A percentile compares a stretch with the other conserved stretches of the same genome.
Evolutionary conservation across 768 basidiomycete species (phyloP).

Genomic region (Amanita molliuscula): DNA sequence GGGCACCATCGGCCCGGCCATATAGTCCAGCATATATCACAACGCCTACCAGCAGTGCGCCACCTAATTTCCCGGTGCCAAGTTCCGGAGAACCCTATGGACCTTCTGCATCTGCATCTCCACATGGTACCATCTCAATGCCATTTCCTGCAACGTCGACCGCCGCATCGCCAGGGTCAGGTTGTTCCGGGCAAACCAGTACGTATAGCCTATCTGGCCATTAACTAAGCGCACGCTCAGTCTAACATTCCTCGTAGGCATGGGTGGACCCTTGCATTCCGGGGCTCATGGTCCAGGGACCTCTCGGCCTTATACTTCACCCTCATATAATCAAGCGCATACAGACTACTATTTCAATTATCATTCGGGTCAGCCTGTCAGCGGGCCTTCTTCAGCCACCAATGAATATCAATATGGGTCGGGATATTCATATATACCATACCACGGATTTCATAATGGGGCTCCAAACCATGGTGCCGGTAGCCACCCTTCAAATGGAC

Average conservation of each 20-base stretch:
- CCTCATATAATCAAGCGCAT: not conserved
- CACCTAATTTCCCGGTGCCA: slow-evolving; percentile 3
- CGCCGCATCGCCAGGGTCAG: not conserved
- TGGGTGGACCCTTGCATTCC: slow-evolving; percentile 7
- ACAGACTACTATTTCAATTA: not conserved
- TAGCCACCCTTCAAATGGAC: not conserved
- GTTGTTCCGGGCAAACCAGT: not conserved
- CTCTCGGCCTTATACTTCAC: not conserved
- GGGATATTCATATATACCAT: not conserved
- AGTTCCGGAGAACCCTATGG: slow-evolving; percentile 1
- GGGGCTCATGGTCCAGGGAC: not conserved
- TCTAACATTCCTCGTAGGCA: slow-evolving; percentile 2
- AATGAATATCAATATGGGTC: not conserved
- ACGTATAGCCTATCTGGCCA: not conserved
- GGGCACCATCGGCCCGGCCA: slow-evolving; percentile 1
- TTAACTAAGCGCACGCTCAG: not conserved
- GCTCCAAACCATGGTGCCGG: not conserved
- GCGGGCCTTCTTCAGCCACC: not conserved
- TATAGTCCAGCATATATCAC: not conserved
- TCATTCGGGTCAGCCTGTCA: not conserved
- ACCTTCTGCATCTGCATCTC: not conserved
- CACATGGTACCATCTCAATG: not conserved
- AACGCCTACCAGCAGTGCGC: not conserved
- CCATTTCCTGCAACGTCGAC: not conserved
- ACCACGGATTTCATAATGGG: not conserved